Base-by-base conservation (phyloP, 2,329 filamentous ascomycete species). In the Cladosporium sp. region DNA sequence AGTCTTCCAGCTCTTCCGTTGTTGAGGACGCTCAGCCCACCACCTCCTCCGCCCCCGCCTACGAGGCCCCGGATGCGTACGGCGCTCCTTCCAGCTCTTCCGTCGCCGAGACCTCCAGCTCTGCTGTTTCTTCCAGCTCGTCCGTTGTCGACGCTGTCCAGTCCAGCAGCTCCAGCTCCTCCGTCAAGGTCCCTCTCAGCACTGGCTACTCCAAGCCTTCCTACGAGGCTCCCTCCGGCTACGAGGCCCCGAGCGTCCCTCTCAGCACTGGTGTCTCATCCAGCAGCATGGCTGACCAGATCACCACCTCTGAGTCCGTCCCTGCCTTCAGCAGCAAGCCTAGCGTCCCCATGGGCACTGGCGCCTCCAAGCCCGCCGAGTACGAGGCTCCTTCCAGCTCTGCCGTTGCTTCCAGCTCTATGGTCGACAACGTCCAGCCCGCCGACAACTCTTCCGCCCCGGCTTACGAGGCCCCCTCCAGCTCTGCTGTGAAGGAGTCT, bases 401-500 rank as follows among this genome's bases (percentile, higher is more conserved):
- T 27, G 32, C 30, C 3, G 8, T 13, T 30, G 29, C 29, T 13
- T 30, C 29, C 8, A 30, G 29, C 15, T 18, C 47, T 30, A 36
- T 38, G 11, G 42, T 51, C 32, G 13, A n/a, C 32, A 36, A 36
- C 32, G 32, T 17, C 12, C 8, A n/a, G 13, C 13, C 32, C 15
- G 32, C 32, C 32, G 30, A 32, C 30, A 52, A 50, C 11, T 45
- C 45, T 13, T 19, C 54, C 11, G 36, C 43, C 18, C 51, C 50
- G 36, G 52, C 18, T 27, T 50, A 50, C 42, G 45, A 47, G 15
- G 32, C 51, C 24, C 43, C 56, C 24, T 11, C 49, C 42, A 47
- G 30, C 39, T 41, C 57, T 19, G 47, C 53, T 50, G 40, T 44
- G 38, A 38, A 34, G 56, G 43, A 57, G 53, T 27, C 22, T 49